These are phyloP conservation scores for Salvia splendens DNA, from an alignment of 257 asterid species.

Conservation along the genomic window DNA sequence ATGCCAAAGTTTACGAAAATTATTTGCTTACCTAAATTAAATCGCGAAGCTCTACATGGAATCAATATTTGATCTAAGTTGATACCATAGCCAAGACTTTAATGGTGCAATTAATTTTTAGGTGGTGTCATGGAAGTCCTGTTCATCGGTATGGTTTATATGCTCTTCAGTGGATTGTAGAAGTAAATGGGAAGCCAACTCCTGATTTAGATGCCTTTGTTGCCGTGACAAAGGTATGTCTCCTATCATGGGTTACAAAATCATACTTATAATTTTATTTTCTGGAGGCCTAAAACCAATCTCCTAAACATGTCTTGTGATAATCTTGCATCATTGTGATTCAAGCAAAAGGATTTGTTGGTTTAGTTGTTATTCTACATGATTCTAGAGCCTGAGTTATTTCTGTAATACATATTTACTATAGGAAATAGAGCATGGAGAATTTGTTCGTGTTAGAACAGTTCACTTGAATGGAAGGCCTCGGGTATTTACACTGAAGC, in stretches of 20 bases:
- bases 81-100: background rate
- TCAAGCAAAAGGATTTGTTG: background rate
- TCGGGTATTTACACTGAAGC: conserved; percentile 86
- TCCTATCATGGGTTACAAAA: background rate
- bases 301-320: background rate
- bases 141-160: conserved; percentile 86
- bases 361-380: conserved; percentile 3
- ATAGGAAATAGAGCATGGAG: conserved; percentile 85
- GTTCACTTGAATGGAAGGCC: conserved; percentile 95
- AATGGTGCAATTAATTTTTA: conserved; percentile 35
- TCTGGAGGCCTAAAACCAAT: background rate
- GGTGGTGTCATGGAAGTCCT: conserved; percentile 99
- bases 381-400: conserved; percentile 15
- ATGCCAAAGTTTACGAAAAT: background rate
- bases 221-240: conserved; percentile 75
- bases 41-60: conserved; percentile 15
- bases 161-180: conserved; percentile 98
- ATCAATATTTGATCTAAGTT: background rate
- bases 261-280: background rate
- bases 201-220: conserved; percentile 89
- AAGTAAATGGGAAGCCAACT: conserved; percentile 89
- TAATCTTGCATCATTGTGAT: background rate
- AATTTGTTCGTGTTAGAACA: conserved; percentile 81
- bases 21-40: background rate
- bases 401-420: background rate